These are phyloP conservation scores for Peniophora sp. DNA, from an alignment of 1,284 basidiomycete genomes.

Conservation along the genomic window DNA sequence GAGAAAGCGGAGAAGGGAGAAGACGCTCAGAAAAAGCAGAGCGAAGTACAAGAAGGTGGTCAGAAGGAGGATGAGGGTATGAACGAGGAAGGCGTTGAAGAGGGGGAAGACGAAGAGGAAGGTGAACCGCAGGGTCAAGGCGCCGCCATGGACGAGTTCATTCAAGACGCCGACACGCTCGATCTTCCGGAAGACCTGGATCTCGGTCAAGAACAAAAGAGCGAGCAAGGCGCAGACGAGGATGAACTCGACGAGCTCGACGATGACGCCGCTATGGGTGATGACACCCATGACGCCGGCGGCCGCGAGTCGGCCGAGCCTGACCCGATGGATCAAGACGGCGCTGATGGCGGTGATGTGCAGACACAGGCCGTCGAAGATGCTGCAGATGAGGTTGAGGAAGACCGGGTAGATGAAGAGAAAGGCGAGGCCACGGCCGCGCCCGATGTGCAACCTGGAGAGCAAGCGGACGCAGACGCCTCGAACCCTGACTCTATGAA, in stretches of 20 bases:
- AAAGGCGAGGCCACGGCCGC: constrained; percentile 1
- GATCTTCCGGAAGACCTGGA: constrained; percentile 83
- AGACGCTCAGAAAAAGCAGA: constrained; percentile 22
- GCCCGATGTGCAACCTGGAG: constrained; percentile 30
- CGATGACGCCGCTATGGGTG: constrained; percentile 10
- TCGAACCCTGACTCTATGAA: constrained; percentile 10
- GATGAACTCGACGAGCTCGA: constrained; percentile 23
- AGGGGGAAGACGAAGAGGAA: constrained; percentile 26
- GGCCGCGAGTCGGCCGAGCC: not conserved
- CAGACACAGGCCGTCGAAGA: not conserved
- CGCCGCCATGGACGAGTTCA: constrained; percentile 62
- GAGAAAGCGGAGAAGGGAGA: constrained; percentile 22
- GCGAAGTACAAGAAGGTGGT: constrained; percentile 25
- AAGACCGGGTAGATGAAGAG: constrained; percentile 5
- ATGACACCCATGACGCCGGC: constrained; percentile 6
- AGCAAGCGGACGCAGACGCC: constrained; percentile 14
- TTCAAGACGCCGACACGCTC: constrained; percentile 71
- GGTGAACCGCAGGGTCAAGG: constrained; percentile 44
- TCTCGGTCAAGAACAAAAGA: constrained; percentile 40
- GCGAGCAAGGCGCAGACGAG: constrained; percentile 27
- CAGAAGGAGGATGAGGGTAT: constrained; percentile 23
- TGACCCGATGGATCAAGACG: constrained; percentile 10
- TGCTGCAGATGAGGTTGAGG: not conserved
- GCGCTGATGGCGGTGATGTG: constrained; percentile 9
- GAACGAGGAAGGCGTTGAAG: constrained; percentile 17